A percentile compares a stretch with the other conserved stretches of the same genome.
These are phyloP conservation scores for Leucocoprinus sp. DNA, from an alignment of 768 basidiomycete genomes.

Conservation along the genomic window DNA sequence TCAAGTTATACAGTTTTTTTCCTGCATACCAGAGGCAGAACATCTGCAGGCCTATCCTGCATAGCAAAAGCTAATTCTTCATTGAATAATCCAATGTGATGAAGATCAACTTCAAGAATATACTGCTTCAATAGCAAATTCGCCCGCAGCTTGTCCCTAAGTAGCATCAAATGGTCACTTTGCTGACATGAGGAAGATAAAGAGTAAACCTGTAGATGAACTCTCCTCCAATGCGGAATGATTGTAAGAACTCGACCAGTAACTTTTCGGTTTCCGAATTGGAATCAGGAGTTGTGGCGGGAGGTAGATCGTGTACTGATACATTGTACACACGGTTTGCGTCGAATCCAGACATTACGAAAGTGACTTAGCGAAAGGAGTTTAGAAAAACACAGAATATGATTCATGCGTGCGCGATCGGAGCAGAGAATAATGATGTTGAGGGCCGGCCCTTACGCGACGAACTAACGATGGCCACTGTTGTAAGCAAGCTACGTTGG, in stretches of 20 bases:
- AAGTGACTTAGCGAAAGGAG: constrained; percentile 6
- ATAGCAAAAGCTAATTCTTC: constrained; percentile 90
- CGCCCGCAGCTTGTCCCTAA: constrained; percentile 78
- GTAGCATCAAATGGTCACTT: constrained; percentile 10
- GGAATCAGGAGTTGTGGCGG: constrained; percentile 52
- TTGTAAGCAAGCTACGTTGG: not conserved
- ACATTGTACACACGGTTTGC: constrained; percentile 75
- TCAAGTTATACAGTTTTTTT: not conserved
- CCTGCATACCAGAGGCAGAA: constrained; percentile 69
- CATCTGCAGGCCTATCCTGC: constrained; percentile 83
- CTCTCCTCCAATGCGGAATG: constrained; percentile 82
- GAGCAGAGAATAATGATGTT: constrained; percentile 20
- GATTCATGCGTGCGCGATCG: constrained; percentile 10
- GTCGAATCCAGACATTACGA: constrained; percentile 81
- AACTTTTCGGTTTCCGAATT: constrained; percentile 77
- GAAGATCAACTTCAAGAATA: constrained; percentile 79
- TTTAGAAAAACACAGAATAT: constrained; percentile 5
- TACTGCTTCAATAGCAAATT: constrained; percentile 86
- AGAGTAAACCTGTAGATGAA: constrained; percentile 78
- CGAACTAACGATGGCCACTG: not conserved
- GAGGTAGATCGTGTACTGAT: constrained; percentile 59
- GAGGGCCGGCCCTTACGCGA: constrained; percentile 28
- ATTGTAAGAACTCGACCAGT: constrained; percentile 78
- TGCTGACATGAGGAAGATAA: not conserved
- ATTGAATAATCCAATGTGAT: constrained; percentile 75